These are phyloP conservation scores for Rhodamnia rubescens DNA, from an alignment of 345 rosid species.

Conservation along the genomic window DNA sequence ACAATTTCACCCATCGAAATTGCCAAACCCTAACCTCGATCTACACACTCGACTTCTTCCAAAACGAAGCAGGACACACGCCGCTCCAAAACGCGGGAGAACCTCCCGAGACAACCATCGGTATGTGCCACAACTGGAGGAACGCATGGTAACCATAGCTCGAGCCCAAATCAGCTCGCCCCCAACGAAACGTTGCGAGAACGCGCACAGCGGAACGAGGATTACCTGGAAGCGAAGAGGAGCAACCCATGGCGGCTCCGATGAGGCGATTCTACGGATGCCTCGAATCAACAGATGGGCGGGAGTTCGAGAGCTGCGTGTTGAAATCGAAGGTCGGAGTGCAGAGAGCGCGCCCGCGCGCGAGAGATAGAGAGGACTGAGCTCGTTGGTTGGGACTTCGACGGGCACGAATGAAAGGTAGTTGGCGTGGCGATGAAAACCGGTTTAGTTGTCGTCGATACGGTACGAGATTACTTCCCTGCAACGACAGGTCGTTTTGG, in stretches of 20 bases:
- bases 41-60: neutral
- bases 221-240: slow-evolving; percentile 82
- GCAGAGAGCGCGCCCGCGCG: neutral
- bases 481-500: neutral
- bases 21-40: neutral
- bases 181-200: neutral
- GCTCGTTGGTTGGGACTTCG: neutral
- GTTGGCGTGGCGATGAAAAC: neutral
- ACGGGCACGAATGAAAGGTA: neutral
- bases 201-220: neutral
- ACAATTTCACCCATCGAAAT: neutral
- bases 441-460: neutral
- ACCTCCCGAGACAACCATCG: neutral
- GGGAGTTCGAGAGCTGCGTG: neutral
- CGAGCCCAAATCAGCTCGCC: neutral
- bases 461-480: neutral
- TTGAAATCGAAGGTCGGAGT: neutral
- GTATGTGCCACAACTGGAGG: neutral
- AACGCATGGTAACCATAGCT: neutral
- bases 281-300: neutral
- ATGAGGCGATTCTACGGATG: neutral
- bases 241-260: slow-evolving; percentile 57
- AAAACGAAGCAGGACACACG: neutral
- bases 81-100: neutral
- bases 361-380: neutral